phyloP scores from a whole-genome alignment of 2,329 filamentous ascomycete genomes.

The Aureobasidium sp. region DNA sequence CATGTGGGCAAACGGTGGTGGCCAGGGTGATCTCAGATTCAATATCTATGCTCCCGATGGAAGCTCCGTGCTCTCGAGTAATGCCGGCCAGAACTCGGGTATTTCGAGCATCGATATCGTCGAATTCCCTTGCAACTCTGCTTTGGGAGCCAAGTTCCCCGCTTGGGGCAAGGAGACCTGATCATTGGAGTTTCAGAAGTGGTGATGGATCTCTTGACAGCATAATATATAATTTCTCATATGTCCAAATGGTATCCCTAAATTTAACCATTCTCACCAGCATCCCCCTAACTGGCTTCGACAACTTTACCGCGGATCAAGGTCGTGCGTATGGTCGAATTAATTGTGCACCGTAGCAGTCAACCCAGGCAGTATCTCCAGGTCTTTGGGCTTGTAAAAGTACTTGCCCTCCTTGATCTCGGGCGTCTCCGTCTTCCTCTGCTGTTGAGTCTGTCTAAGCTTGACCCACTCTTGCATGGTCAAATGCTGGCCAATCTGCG shows the following conservation, averaged over 20 bases:
- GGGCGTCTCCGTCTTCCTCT: constrained; percentile 32
- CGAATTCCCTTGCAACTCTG: constrained; percentile 14
- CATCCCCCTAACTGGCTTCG: too few relatives aligned
- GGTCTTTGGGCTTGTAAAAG: constrained; percentile 25
- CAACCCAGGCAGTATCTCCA: constrained; percentile 33
- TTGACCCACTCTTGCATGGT: constrained; percentile 43
- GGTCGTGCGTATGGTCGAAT: too few relatives aligned
- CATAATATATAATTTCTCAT: neutral
- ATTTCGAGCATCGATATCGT: constrained; percentile 16
- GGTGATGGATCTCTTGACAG: neutral
- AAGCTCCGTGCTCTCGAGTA: constrained; percentile 8
- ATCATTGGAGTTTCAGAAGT: neutral
- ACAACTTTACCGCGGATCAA: too few relatives aligned
- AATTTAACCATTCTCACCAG: too few relatives aligned
- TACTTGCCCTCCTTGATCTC: constrained; percentile 35
- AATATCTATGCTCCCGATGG: constrained; percentile 16
- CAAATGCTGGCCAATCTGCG: constrained; percentile 31
- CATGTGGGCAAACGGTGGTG: constrained; percentile 18
- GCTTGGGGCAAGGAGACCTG: constrained; percentile 17
- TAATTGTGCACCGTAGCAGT: constrained; percentile 27
- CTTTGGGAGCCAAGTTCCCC: constrained; percentile 18
- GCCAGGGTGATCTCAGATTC: constrained; percentile 18
- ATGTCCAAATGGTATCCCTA: too few relatives aligned
- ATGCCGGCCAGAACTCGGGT: neutral
- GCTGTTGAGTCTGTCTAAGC: constrained; percentile 30